Evolutionary conservation across 108 stramenopile species (phyloP).

Genomic region (Cyclotella atomus): DNA sequence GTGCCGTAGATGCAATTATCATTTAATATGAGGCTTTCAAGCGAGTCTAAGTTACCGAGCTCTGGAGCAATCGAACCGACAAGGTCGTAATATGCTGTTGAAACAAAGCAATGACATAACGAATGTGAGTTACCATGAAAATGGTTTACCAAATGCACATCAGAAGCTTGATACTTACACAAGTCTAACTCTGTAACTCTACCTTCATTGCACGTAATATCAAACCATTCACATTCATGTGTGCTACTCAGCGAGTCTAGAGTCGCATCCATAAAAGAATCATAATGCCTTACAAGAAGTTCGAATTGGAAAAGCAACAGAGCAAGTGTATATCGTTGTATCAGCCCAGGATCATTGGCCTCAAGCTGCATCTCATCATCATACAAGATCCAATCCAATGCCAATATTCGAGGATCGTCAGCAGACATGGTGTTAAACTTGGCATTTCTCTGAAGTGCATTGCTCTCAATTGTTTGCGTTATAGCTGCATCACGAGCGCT

Average conservation of each 20-base stretch:
- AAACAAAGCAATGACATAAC: too few relatives aligned
- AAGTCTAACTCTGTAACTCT: neutral
- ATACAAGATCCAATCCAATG: conserved; percentile 57
- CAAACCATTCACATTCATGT: conserved; percentile 1
- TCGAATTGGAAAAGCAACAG: conserved; percentile 26
- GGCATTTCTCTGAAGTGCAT: neutral
- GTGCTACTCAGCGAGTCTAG: neutral
- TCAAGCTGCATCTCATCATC: conserved; percentile 57
- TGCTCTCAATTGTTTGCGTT: conserved; percentile 2
- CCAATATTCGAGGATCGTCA: conserved; percentile 49
- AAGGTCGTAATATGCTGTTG: neutral
- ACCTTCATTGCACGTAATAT: neutral
- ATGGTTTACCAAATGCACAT: too few relatives aligned
- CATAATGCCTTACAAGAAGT: neutral
- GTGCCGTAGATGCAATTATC: conserved; percentile 8
- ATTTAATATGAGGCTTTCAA: neutral
- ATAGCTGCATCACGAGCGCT: too few relatives aligned
- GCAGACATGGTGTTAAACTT: neutral
- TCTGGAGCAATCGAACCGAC: neutral
- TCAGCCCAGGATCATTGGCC: conserved; percentile 42
- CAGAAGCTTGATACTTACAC: too few relatives aligned
- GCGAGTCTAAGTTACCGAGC: neutral
- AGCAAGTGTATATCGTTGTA: conserved; percentile 62
- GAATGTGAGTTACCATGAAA: too few relatives aligned
- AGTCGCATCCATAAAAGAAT: neutral